A percentile compares a stretch with the other conserved stretches of the same genome.
These are phyloP conservation scores for Aureobasidium lini DNA, from an alignment of 2,329 filamentous ascomycete species.

Conservation along the genomic window DNA sequence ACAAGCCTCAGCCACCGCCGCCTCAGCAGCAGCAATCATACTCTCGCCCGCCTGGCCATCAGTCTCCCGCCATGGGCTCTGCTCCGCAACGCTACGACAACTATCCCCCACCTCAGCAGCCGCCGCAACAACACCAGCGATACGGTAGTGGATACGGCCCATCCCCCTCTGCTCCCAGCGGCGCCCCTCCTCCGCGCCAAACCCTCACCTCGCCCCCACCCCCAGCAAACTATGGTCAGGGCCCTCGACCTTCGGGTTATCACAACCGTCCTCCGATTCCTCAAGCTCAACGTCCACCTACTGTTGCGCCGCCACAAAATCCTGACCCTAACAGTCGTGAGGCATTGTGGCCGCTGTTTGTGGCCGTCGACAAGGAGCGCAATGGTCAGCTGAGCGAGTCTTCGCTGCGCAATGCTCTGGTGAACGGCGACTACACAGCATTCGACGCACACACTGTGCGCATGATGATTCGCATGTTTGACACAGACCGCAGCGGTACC, in stretches of 20 bases:
- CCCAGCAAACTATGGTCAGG: constrained; percentile 44
- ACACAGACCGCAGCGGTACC: constrained; percentile 77
- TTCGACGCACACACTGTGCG: constrained; percentile 91
- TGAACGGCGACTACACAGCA: constrained; percentile 91
- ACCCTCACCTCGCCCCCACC: constrained; percentile 40
- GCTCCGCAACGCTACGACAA: constrained; percentile 5
- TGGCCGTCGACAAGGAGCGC: constrained; percentile 83
- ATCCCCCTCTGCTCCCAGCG: constrained; percentile 18
- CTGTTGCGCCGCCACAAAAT: constrained; percentile 41
- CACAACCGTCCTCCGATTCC: constrained; percentile 53
- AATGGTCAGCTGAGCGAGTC: constrained; percentile 73
- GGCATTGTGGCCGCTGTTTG: constrained; percentile 72
- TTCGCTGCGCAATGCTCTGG: constrained; percentile 81
- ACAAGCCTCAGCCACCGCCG: constrained; percentile 36
- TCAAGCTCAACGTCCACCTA: constrained; percentile 37
- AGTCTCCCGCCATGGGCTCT: constrained; percentile 1
- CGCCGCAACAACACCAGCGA: constrained; percentile 24
- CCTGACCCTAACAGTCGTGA: constrained; percentile 59
- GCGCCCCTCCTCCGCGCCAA: constrained; percentile 20
- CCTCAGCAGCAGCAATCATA: constrained; percentile 21
- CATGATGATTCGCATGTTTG: constrained; percentile 99
- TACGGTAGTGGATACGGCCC: constrained; percentile 30
- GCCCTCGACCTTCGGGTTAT: constrained; percentile 53
- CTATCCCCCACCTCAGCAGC: constrained; percentile 21
- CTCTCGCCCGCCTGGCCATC: constrained; percentile 13